Evolutionary conservation across 108 stramenopile species (phyloP), one percentile per base, ranked within the genome.

Genomic region (Fragilariopsis cylindrus): DNA sequence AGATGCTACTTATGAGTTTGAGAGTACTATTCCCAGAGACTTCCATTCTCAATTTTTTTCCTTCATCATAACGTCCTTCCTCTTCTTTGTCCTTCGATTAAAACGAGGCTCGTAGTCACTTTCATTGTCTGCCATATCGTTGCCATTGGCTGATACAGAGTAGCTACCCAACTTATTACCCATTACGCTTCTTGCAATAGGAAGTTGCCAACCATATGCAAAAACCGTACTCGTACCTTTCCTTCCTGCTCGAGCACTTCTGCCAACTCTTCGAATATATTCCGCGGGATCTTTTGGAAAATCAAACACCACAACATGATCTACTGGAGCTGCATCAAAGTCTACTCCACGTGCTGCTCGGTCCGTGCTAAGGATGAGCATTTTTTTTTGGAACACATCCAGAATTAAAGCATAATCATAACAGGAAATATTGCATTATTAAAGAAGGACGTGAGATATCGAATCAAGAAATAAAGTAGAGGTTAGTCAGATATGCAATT

Each of bases 321-420:
- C 94, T 7, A 97, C 91, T 7, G 89, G 86, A 7, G 94, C 75
- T 3, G 88, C 87, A 69, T 81, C 92, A 81, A 96, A 96, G 55
- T 98, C 98, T 21, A 97, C 95, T 13, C 98, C 98, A 7, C 98
- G 80, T 4, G 96, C 95, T 7, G 98, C 96, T 4, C 98, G 92
- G 81, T 98, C 98, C n/a, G 98, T 98, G 66, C 62, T 60, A 60
- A 60, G 58, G 16, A 5, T n/a, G 55, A 11, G 30, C 30, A 30
- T 30, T 30, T 30, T 30, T 30, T 30, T 30, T 30, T 30, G 30
- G 30, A 30, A 30, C 30, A 2, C 30, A 30, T 30, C 30, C 30
- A 30, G 30, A 2, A 2, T 30, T 30, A 30, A 30, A 30, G 30
- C 30, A 30, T 30, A 30, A 30, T 2, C 30, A 30, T 30, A 30